A percentile compares a stretch with the other conserved stretches of the same genome.
Conservation (phyloP, 2,329 filamentous ascomycete genomes). For the Septoria petroselini region DNA sequence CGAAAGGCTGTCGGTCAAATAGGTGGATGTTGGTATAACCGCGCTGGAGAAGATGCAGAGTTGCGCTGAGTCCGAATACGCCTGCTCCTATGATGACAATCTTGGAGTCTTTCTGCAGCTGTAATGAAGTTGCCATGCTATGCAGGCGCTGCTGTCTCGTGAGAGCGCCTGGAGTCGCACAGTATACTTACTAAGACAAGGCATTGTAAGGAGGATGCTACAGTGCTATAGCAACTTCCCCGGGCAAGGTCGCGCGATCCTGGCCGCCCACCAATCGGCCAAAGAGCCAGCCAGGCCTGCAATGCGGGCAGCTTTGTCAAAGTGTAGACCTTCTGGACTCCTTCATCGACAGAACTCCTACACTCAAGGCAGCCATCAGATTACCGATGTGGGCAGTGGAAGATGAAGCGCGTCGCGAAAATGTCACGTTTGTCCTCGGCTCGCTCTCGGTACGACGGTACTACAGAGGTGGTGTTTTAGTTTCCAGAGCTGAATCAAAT, state of each 20-base stretch:
- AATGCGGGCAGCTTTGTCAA: not conserved
- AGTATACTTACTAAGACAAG: no score
- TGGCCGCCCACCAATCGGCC: not conserved
- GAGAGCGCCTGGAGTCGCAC: no score
- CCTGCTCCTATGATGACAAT: constrained; percentile 44
- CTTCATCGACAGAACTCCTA: no score
- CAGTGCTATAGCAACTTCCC: no score
- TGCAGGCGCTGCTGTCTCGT: not conserved
- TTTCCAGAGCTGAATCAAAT: no score
- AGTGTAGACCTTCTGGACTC: not conserved
- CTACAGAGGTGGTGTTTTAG: not conserved
- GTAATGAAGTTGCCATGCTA: constrained; percentile 13
- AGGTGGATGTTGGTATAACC: constrained; percentile 32
- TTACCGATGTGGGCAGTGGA: no score
- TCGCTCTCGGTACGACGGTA: constrained; percentile 3
- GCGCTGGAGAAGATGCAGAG: constrained; percentile 32
- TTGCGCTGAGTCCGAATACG: constrained; percentile 47
- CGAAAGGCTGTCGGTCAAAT: constrained; percentile 37
- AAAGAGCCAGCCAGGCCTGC: not conserved
- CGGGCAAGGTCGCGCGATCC: not conserved
- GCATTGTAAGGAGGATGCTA: no score
- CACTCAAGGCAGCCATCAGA: not conserved
- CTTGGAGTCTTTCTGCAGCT: constrained; percentile 21
- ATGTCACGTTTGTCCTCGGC: not conserved
- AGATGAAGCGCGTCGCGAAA: no score